Conservation (phyloP, 1,139 yeast genomes). For the Saccharomyces hybrid region DNA sequence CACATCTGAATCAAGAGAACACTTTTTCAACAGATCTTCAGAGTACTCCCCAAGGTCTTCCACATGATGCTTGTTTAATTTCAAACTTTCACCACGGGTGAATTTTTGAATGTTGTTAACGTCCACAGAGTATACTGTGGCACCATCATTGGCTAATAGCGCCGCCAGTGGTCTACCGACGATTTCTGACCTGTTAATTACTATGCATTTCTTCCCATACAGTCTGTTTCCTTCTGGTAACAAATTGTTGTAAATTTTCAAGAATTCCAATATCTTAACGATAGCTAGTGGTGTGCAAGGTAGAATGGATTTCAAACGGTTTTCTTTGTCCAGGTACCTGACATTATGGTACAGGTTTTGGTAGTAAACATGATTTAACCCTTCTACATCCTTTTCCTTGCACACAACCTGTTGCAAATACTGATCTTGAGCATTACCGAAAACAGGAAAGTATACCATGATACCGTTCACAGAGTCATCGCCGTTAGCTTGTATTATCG, state of each 20-base stretch:
- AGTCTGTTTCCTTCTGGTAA: conserved; percentile 84
- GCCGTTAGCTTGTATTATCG: conserved; percentile 71
- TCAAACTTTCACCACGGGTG: conserved; percentile 89
- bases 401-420: conserved; percentile 84
- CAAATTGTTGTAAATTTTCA: conserved; percentile 77
- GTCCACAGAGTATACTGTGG: conserved; percentile 89
- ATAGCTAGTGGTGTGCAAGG: conserved; percentile 96
- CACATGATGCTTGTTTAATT: conserved; percentile 76
- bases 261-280: conserved; percentile 83
- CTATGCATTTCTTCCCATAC: conserved; percentile 84
- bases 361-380: conserved; percentile 81
- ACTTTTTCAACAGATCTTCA: conserved; percentile 45
- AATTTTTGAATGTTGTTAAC: conserved; percentile 80
- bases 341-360: conserved; percentile 92
- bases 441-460: conserved; percentile 97
- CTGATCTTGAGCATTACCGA: conserved; percentile 91
- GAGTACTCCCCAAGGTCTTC: conserved; percentile 50
- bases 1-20: conserved; percentile 76
- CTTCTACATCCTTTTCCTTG: conserved; percentile 89
- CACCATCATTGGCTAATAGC: conserved; percentile 92
- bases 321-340: conserved; percentile 64
- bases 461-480: conserved; percentile 80
- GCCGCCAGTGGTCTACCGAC: conserved; percentile 98
- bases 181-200: conserved; percentile 89
- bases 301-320: conserved; percentile 72